A percentile compares a stretch with the other conserved stretches of the same genome.
phyloP scores from a whole-genome alignment of 2,329 filamentous ascomycete genomes.

The Aspergillus quadrilineatus region DNA sequence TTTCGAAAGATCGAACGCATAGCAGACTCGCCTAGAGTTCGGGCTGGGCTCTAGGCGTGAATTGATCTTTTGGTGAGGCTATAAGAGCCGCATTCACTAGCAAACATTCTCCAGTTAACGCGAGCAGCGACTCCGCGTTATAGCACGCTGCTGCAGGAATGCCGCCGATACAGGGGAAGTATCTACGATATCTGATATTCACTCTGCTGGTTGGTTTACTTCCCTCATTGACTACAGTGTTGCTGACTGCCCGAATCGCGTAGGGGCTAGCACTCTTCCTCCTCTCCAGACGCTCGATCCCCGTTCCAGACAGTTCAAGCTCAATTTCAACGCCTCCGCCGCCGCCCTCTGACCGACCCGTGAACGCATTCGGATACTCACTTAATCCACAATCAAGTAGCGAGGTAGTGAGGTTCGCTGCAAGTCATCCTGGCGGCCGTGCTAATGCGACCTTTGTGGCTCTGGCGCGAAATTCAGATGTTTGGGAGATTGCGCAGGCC shows the following conservation, averaged over 20 bases:
- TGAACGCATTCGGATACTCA: neutral
- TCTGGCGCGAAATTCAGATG: conserved; percentile 84
- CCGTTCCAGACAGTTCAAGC: conserved; percentile 32
- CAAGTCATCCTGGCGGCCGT: conserved; percentile 62
- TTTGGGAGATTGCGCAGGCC: conserved; percentile 95
- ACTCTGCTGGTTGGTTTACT: conserved; percentile 13
- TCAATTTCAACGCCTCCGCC: conserved; percentile 19
- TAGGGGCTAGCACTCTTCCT: conserved; percentile 74
- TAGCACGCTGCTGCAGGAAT: conserved; percentile 11
- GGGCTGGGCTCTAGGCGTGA: neutral
- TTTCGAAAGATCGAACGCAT: neutral
- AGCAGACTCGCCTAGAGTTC: neutral
- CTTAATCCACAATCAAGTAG: conserved; percentile 14
- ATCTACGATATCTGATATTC: conserved; percentile 21
- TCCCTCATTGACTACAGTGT: neutral
- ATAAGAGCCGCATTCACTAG: neutral
- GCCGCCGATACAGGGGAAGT: conserved; percentile 18
- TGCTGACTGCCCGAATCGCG: neutral
- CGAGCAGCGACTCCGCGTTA: conserved; percentile 57
- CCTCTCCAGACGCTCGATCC: conserved; percentile 64
- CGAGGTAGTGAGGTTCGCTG: conserved; percentile 31
- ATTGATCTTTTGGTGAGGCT: neutral
- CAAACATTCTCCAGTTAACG: neutral
- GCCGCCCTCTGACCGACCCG: conserved; percentile 27
- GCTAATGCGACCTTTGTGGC: conserved; percentile 98